Base-by-base conservation (phyloP, 805 yeast species). In the Yarrowia sp. region DNA sequence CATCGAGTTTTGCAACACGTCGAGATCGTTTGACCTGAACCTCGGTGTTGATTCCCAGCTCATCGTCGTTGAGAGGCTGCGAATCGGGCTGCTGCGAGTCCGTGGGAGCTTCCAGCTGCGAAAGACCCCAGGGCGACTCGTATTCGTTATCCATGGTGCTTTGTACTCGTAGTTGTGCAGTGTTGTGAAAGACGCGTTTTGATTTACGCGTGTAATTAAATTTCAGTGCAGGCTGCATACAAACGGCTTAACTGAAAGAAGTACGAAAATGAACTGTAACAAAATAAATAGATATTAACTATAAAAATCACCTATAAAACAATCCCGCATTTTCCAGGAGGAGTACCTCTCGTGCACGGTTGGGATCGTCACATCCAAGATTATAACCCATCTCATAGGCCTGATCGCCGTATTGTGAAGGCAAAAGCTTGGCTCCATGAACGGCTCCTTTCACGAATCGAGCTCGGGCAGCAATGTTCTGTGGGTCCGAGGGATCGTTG, bases 1-100 rank as follows among this genome's bases (percentile, higher is more conserved):
- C 84, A 15, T 85, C 86, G 39, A 90, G 75, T 67, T 82, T 84
- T 47, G 83, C 84, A n/a, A 71, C 19, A 53, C 74, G 73, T 47
- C 77, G 73, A 17, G 77, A 72, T 33, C 73, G 73, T 69, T 69
- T 68, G 20, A 76, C 72, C 17, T 64, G 73, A 20, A 78, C 78
- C 47, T 74, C 79, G 4, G 71, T 70, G 43, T 61, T 34, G 44
- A 61, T 46, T 20, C 66, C 66, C 2, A 61, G 66, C 55, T 61
- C 66, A 17, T 61, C 55, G 17, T 61, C 66, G 49, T 58, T 43
- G 40, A 38, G 33, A 24, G 63, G 47, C 20, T 55, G 46, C 2
- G 56, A 49, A n/a, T 34, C 42, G 24, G 39, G 24, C 12, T 34
- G 30, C 17, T 55, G 46, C 20, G 58, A 38, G 33, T 39, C 34